These are phyloP conservation scores for Prunus armeniaca DNA, from an alignment of 306 rosid genomes.

Conservation along the genomic window DNA sequence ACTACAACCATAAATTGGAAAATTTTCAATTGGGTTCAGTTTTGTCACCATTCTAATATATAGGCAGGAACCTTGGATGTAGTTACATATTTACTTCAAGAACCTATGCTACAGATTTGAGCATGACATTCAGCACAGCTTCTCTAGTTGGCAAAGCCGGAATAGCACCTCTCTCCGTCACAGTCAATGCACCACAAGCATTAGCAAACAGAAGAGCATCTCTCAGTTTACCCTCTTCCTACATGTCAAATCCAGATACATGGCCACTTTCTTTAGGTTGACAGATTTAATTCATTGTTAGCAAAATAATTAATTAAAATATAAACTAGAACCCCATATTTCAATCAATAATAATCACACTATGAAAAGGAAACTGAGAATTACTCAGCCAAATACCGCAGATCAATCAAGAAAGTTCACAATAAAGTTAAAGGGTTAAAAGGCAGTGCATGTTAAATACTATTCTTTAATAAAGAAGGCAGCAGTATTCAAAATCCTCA, in stretches of 20 bases:
- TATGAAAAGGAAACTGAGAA: not conserved
- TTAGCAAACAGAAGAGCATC: conserved; percentile 84
- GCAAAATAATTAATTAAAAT: not conserved
- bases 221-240: conserved; percentile 81
- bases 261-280: not conserved
- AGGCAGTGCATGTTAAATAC: not conserved
- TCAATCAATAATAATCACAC: not conserved
- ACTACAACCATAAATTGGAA: not conserved
- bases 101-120: conserved; percentile 46
- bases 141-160: conserved; percentile 88
- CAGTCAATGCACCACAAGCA: conserved; percentile 92
- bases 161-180: conserved; percentile 93
- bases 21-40: not conserved
- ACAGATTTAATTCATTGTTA: not conserved
- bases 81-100: conserved; percentile 8
- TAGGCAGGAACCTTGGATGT: conserved; percentile 4
- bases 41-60: conserved; percentile 20
- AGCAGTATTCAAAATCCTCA: not conserved
- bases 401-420: not conserved
- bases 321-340: not conserved
- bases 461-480: not conserved
- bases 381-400: not conserved
- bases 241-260: conserved; percentile 29
- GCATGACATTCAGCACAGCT: conserved; percentile 60
- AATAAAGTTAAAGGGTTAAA: not conserved